Conservation (phyloP, 2,329 filamentous ascomycete genomes). For the Ambrosiella xylebori region DNA sequence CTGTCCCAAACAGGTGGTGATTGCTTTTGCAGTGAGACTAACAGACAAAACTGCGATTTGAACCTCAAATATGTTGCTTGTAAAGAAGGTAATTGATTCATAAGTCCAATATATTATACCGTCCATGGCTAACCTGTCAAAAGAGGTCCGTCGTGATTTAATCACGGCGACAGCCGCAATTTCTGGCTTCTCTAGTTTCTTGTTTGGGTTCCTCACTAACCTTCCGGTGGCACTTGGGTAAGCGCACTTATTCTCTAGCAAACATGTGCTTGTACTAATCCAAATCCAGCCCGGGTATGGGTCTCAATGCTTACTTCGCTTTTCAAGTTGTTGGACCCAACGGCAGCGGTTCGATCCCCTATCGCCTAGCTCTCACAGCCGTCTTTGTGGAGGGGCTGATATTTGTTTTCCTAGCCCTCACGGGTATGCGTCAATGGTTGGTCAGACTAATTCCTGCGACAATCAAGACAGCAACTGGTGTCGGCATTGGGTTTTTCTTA, state of each 20-base stretch:
- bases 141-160: conserved; percentile 53
- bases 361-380: conserved; percentile 42
- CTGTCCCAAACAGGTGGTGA: conserved; percentile 61
- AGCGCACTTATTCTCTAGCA: conserved; percentile 9
- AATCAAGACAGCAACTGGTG: conserved; percentile 47
- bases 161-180: conserved; percentile 74
- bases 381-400: conserved; percentile 49
- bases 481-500: conserved; percentile 47
- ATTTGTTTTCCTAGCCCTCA: conserved; percentile 45
- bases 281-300: conserved; percentile 41
- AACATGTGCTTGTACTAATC: conserved; percentile 12
- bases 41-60: conserved; percentile 31
- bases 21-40: conserved; percentile 42
- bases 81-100: conserved; percentile 25
- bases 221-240: conserved; percentile 38
- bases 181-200: conserved; percentile 54
- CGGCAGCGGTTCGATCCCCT: conserved; percentile 38
- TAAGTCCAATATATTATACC: conserved; percentile 3
- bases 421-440: conserved; percentile 57
- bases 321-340: conserved; percentile 49
- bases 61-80: conserved; percentile 28
- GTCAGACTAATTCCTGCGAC: conserved; percentile 47
- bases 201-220: conserved; percentile 68
- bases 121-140: conserved; percentile 14
- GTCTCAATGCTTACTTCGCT: conserved; percentile 50